A percentile compares a stretch with the other conserved stretches of the same genome.
phyloP scores from a whole-genome alignment of 495 filamentous ascomycete species.

The Daldinia grandis region DNA sequence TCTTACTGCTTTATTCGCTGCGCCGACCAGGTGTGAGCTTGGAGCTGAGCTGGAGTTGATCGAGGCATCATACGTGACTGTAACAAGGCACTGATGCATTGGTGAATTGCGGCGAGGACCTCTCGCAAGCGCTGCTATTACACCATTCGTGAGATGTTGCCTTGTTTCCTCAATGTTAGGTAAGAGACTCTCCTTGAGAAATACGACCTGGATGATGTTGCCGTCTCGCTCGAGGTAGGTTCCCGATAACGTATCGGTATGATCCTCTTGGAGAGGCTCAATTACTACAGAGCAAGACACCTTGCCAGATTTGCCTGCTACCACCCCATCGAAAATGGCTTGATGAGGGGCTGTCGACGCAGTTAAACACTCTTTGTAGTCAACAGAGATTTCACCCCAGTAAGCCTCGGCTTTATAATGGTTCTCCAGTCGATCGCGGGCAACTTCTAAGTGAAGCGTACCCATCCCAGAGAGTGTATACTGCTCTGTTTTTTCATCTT shows the following conservation, averaged over 20 bases:
- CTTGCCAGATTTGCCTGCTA: slow-evolving; percentile 80
- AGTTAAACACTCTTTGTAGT: slow-evolving; percentile 84
- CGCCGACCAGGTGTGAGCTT: slow-evolving; percentile 77
- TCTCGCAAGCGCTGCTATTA: slow-evolving; percentile 82
- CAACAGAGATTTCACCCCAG: slow-evolving; percentile 94
- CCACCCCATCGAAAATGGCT: slow-evolving; percentile 75
- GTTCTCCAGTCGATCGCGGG: slow-evolving; percentile 82
- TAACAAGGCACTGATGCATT: slow-evolving; percentile 73
- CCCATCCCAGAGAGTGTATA: slow-evolving; percentile 97
- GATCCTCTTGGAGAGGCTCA: slow-evolving; percentile 63
- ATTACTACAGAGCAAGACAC: slow-evolving; percentile 77
- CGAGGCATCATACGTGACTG: slow-evolving; percentile 69
- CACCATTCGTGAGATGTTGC: slow-evolving; percentile 76
- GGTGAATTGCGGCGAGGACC: slow-evolving; percentile 81
- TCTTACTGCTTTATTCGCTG: slow-evolving; percentile 75
- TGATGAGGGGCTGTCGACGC: slow-evolving; percentile 61
- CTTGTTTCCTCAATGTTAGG: slow-evolving; percentile 66
- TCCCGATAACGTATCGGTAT: slow-evolving; percentile 47
- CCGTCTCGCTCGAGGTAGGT: slow-evolving; percentile 54
- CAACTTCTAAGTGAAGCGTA: slow-evolving; percentile 96
- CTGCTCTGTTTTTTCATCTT: slow-evolving; percentile 91
- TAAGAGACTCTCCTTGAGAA: slow-evolving; percentile 58
- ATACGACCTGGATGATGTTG: slow-evolving; percentile 68
- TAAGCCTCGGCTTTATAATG: slow-evolving; percentile 89
- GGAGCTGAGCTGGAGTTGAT: slow-evolving; percentile 72